Conservation (phyloP, 345 rosid species). For the Acer yangbiense region DNA sequence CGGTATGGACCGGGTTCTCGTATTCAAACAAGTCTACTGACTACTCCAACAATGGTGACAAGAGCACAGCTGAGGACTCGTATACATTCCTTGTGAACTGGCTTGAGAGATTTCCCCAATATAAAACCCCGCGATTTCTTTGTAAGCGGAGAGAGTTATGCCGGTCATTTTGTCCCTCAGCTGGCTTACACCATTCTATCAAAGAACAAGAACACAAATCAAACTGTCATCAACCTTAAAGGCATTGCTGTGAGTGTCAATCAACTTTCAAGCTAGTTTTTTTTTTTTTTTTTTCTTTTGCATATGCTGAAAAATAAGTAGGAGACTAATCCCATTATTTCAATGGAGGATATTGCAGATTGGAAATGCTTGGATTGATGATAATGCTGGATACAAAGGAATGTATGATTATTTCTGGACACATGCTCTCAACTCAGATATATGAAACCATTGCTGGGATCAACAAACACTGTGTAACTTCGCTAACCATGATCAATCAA, state of each 20-base stretch:
- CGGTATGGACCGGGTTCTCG: slow-evolving; percentile 51
- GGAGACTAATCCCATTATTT: neutral
- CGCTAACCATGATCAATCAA: slow-evolving; percentile 15
- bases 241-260: slow-evolving; percentile 51
- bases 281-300: no score
- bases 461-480: slow-evolving; percentile 44
- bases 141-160: slow-evolving; percentile 51
- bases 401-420: slow-evolving; percentile 46
- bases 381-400: slow-evolving; percentile 24
- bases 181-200: slow-evolving; percentile 39
- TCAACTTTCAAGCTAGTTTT: no score
- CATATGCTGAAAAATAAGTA: neutral
- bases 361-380: slow-evolving; percentile 56
- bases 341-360: slow-evolving; percentile 27
- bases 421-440: slow-evolving; percentile 54
- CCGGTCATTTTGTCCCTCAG: slow-evolving; percentile 56
- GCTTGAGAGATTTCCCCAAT: slow-evolving; percentile 47
- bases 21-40: slow-evolving; percentile 53
- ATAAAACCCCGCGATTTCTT: slow-evolving; percentile 36
- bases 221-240: slow-evolving; percentile 43
- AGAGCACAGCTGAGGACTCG: slow-evolving; percentile 45
- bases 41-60: slow-evolving; percentile 37
- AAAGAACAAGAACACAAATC: slow-evolving; percentile 30
- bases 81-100: slow-evolving; percentile 48
- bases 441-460: slow-evolving; percentile 41